These are phyloP conservation scores for Curvularia sp. DNA, from an alignment of 2,329 filamentous ascomycete genomes.

Conservation along the genomic window DNA sequence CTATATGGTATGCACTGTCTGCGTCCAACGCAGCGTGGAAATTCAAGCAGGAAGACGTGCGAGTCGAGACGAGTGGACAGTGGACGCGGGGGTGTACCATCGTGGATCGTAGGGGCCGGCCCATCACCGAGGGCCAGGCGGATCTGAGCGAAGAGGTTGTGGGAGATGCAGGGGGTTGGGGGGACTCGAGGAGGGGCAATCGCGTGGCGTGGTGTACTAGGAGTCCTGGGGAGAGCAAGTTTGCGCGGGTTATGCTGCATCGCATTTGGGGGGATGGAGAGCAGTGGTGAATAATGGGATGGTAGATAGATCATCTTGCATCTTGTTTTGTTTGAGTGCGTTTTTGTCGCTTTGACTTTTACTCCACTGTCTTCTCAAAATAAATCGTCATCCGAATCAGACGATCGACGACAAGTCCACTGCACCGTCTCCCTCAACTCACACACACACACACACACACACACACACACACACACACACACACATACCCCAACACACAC, in stretches of 20 bases:
- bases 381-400: no score
- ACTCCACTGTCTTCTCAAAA: no score
- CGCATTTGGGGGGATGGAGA: slow-evolving; percentile 64
- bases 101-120: slow-evolving; percentile 72
- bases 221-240: slow-evolving; percentile 71
- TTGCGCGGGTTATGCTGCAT: slow-evolving; percentile 71
- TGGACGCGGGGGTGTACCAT: slow-evolving; percentile 95
- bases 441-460: no score
- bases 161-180: slow-evolving; percentile 79
- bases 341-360: no score
- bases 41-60: slow-evolving; percentile 72
- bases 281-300: slow-evolving; percentile 3
- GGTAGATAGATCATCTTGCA: neutral
- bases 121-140: slow-evolving; percentile 55
- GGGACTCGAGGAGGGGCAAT: slow-evolving; percentile 77
- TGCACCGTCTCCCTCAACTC: no score
- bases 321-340: neutral
- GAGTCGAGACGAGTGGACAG: slow-evolving; percentile 88
- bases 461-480: no score
- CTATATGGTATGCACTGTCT: slow-evolving; percentile 49
- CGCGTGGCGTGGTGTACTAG: slow-evolving; percentile 75
- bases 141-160: slow-evolving; percentile 57
- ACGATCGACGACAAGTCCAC: no score
- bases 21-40: slow-evolving; percentile 40
- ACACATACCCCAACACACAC: no score